Base-by-base conservation (phyloP, 1,139 yeast species). In the Trichomonascaceae sp. region DNA sequence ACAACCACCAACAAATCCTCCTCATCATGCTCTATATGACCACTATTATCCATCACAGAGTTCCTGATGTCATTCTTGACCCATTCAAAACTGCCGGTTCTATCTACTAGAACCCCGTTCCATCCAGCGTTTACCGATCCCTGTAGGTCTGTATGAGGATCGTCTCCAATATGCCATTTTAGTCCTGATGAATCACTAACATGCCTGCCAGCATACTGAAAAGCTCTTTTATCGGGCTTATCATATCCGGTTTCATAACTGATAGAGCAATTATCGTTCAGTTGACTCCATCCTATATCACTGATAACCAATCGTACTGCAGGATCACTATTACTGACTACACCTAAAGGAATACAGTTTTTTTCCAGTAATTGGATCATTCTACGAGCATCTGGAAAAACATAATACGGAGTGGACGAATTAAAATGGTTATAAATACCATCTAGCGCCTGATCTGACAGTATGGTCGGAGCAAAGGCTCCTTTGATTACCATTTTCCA, bases 141-240 rank as follows among this genome's bases (percentile, higher is more conserved):
- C 12, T 53, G 49, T 32, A 56, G 53, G 45, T 66, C 69, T 38
- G 62, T 64, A 13, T 52, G 53, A 13, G 51, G 39, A 47, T 65
- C 67, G 44, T 66, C 69, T 3, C 69, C 69, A 43, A 66, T 57
- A 57, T 66, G 67, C 67, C 66, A 63, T 17, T 15, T 19, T 38
- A 22, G 19, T 6, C 43, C 39, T n/a, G 43, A 27, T 12, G 43
- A 18, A 6, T 46, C 24, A n/a, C 30, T 20, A 27, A 47, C 41
- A 36, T 36, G 41, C 8, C 17, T 36, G 17, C 17, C 8, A 2
- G 59, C 65, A 17, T 43, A 46, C 5, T 53, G 41, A 52, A 65
- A 66, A 6, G 64, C 64, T 12, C 55, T 49, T 1, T 47, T 43
- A 36, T 53, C 52, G 3, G 69, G 69, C 53, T 66, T 66, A 20